Evolutionary conservation across 441 rosid genomes (phyloP), one percentile per base, ranked within the genome.

Genomic region (Rhodomyrtus psidioides): DNA sequence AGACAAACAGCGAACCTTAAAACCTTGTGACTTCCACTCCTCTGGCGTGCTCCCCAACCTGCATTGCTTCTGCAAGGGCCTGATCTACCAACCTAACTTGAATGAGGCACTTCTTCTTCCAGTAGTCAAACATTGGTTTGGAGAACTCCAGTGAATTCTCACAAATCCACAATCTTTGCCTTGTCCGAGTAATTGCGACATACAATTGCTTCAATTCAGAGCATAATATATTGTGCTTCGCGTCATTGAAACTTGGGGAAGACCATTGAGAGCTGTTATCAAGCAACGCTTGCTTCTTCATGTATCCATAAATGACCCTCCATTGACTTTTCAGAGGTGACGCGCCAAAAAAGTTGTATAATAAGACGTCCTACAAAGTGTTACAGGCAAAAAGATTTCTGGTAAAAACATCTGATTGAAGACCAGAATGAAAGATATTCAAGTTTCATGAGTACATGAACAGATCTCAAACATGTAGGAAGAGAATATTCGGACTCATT

Each of bases 191-290:
- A 30, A 93, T 90, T 3, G 94, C 95, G 34, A 93, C 94, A 87
- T 94, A 93, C 75, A 94, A 82, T 49, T 92, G 95, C 91, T 93
- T 94, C 86, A 94, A 74, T 89, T 94, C 95, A 53, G 95, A 91
- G 86, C 93, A 93, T 62, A 93, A 83, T 74, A 90, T 84, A 82
- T 86, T 89, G 85, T 92, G 93, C 84, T 89, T 90, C 49, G 88
- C 87, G 26, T 53, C 84, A 24, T 62, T 84, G 81, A 93, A 94
- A 53, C 51, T 83, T 55, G 93, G 91, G 87, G 82, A 90, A 44
- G 90, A 82, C 82, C 57, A 55, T 26, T 75, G 39, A 34, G 83
- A 84, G 39, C 59, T 62, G 51, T 28, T 83, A 81, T 89, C 90
- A 62, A 92, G 86, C 86, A 93, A 65, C 70, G 84, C 53, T 87